These are phyloP conservation scores for Lyophyllum shimeji DNA, from an alignment of 768 basidiomycete species.

Conservation along the genomic window DNA sequence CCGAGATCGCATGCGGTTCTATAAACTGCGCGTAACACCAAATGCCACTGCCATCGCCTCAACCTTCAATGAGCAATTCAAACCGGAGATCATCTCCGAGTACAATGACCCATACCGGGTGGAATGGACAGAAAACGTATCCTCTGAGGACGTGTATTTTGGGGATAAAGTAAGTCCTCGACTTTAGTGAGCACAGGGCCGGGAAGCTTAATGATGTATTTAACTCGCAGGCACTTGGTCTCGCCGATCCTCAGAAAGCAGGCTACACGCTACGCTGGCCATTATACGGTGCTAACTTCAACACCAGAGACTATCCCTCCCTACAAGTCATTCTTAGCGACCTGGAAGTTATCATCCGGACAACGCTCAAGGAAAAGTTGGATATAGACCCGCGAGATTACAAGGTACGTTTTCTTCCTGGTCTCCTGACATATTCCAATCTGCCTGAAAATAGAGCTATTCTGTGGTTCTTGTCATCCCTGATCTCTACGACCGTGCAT, in stretches of 20 bases:
- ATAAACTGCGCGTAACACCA: conserved; percentile 74
- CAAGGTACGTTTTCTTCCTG: conserved; percentile 46
- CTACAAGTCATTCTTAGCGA: conserved; percentile 74
- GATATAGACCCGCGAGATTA: conserved; percentile 52
- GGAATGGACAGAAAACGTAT: conserved; percentile 73
- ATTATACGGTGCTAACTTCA: conserved; percentile 79
- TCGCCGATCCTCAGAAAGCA: conserved; percentile 66
- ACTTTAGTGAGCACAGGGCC: neutral
- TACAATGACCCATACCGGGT: conserved; percentile 79
- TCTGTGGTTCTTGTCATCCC: conserved; percentile 89
- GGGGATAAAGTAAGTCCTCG: conserved; percentile 62
- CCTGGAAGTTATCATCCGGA: conserved; percentile 65
- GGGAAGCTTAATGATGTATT: neutral
- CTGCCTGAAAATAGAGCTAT: conserved; percentile 56
- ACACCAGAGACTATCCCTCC: conserved; percentile 75
- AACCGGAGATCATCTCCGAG: conserved; percentile 83
- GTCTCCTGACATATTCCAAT: neutral
- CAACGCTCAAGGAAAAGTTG: conserved; percentile 60
- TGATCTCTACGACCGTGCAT: conserved; percentile 84
- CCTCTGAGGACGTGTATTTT: conserved; percentile 53
- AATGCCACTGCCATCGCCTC: conserved; percentile 71
- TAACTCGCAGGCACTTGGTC: conserved; percentile 55
- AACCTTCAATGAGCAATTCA: conserved; percentile 80
- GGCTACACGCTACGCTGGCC: conserved; percentile 84
- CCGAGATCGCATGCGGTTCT: conserved; percentile 83